Base-by-base conservation (phyloP, 2,329 filamentous ascomycete species). In the Gremmenia infestans region DNA sequence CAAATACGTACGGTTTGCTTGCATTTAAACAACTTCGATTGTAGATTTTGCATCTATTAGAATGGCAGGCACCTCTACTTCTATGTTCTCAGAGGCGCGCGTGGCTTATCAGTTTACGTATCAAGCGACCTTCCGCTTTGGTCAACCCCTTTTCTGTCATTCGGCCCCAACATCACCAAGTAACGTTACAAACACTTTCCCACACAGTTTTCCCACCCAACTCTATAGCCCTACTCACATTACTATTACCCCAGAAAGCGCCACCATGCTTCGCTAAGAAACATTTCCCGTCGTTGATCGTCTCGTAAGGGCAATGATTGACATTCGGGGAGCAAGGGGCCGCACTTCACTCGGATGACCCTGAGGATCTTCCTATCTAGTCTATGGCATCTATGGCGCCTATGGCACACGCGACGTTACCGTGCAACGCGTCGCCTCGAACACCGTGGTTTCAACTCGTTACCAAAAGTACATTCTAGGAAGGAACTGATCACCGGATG, bases 341-440 rank as follows among this genome's bases (percentile, higher is more conserved):
- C 15, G 39, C 39, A n/a, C 6, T 5, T 23, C 32, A 36, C 23
- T 23, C 54, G 39, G 15, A 17, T 42, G 15, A 42, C 49, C 49
- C 43, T 56, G 54, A 32, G 43, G 49, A 56, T 56, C 54, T 56
- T 43, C 25, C 49, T n/a, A 39, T 42, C 37, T 14, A 12, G 22
- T 14, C 22, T 22, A 4, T 22, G 22, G 22, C 19, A 19, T 22
- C 9, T 32, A 46, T 14, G 12, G 8, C 37, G 25, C 4, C 15
- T 17, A 8, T 19, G 15, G 6, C 6, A 42, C 49, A 56, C 55
- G 48, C 48, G 55, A 57, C 52, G 55, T 52, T 54, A 57, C 52
- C 48, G 52, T 52, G 52, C 51, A 47, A 54, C 55, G 48, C 40
- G 48, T 45, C 17, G 23, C 28, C 28, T 11, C 28, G 2, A 32